These are phyloP conservation scores for Blumeria graminis DNA, from an alignment of 2,329 filamentous ascomycete species.

Conservation along the genomic window DNA sequence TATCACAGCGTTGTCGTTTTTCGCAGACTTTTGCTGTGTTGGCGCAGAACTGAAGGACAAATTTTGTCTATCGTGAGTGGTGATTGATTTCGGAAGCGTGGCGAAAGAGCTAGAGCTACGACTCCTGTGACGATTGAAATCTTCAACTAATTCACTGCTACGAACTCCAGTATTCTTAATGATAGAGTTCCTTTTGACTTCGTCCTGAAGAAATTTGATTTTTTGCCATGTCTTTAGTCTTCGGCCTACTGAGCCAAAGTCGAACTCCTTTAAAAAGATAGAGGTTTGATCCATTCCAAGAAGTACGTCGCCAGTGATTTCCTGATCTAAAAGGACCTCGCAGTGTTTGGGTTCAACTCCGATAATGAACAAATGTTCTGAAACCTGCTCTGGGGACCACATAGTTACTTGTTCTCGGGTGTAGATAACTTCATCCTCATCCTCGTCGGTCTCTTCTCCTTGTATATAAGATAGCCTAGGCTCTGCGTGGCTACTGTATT, in stretches of 20 bases:
- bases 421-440: constrained; percentile 57
- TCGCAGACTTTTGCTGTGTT: constrained; percentile 12
- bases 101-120: constrained; percentile 11
- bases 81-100: constrained; percentile 12
- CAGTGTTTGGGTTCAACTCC: constrained; percentile 81
- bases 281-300: constrained; percentile 90
- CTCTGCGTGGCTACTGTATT: constrained; percentile 61
- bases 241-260: constrained; percentile 72
- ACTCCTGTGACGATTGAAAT: constrained; percentile 23
- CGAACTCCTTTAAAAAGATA: constrained; percentile 84
- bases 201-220: constrained; percentile 75
- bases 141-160: constrained; percentile 34
- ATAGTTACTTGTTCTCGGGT: constrained; percentile 47
- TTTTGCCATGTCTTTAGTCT: constrained; percentile 91
- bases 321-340: constrained; percentile 83
- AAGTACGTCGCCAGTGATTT: constrained; percentile 83
- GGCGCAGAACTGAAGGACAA: constrained; percentile 10
- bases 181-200: constrained; percentile 35
- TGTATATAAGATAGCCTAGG: constrained; percentile 75
- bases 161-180: constrained; percentile 30
- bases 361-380: constrained; percentile 64
- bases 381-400: constrained; percentile 65
- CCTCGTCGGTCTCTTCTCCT: constrained; percentile 85
- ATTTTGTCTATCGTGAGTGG: constrained; percentile 11
- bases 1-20: constrained; percentile 19